These are phyloP conservation scores for Sodiomyces alkalinus DNA, from an alignment of 2,329 filamentous ascomycete genomes.

Conservation along the genomic window DNA sequence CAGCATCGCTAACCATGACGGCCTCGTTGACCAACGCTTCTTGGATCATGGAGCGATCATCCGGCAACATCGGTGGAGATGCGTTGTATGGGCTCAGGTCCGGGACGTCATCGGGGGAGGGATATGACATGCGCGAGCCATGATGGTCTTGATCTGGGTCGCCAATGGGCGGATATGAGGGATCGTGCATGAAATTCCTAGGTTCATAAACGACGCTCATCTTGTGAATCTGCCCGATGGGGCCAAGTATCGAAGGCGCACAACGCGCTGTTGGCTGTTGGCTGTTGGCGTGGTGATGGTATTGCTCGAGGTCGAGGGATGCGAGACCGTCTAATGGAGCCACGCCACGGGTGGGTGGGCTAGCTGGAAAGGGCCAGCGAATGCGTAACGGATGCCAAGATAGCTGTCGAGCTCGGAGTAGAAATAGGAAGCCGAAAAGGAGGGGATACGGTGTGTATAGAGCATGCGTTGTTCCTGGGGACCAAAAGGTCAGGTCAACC, in stretches of 20 bases:
- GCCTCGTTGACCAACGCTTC: slow-evolving; percentile 20
- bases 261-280: too few species aligned
- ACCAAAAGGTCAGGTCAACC: too few species aligned
- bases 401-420: neutral
- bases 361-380: too few species aligned
- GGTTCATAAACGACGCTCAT: slow-evolving; percentile 40
- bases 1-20: slow-evolving; percentile 19
- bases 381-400: neutral
- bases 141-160: slow-evolving; percentile 23
- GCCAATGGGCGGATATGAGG: slow-evolving; percentile 29
- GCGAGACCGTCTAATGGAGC: too few species aligned
- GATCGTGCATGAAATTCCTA: slow-evolving; percentile 31
- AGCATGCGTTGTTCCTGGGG: too few species aligned
- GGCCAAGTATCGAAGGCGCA: too few species aligned
- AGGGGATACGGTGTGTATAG: neutral
- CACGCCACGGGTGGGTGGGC: too few species aligned
- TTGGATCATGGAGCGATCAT: slow-evolving; percentile 20
- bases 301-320: neutral
- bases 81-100: slow-evolving; percentile 28
- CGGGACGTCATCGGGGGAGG: slow-evolving; percentile 25
- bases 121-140: slow-evolving; percentile 16
- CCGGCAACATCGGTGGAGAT: slow-evolving; percentile 20
- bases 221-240: slow-evolving; percentile 9
- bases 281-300: slow-evolving; percentile 1
- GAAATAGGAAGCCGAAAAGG: neutral